Evolutionary conservation across 2,329 filamentous ascomycete genomes (phyloP), one percentile per base, ranked within the genome.

Genomic region (Xylariaceae sp.): DNA sequence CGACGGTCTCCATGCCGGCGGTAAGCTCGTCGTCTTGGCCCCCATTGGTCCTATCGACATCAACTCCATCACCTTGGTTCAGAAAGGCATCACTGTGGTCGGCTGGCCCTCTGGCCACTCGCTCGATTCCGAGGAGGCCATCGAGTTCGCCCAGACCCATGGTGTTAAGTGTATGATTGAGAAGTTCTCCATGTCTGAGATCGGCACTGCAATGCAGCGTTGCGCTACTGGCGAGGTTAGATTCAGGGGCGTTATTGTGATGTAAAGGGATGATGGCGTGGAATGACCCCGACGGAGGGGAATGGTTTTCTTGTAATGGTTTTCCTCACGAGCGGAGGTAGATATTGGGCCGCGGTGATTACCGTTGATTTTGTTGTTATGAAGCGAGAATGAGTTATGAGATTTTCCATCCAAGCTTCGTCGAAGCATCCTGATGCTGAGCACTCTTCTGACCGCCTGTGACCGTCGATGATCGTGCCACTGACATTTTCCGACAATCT

Each of bases 11-110:
- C 60, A 62, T 2, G 44, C 64, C 45, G 18, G 62, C 8, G 65
- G 66, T 34, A 68, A 66, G 52, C 49, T 67, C 9, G 42, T 68
- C 2, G 52, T 67, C 1, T 50, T 67, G 2, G 58, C 58, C 15
- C 15, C 66, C 1, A 59, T 63, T 4, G 65, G 62, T 13, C 42
- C 55, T 4, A 50, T 64, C 18, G 51, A 57, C 2, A 17, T 65
- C 2, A 57, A 56, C 35, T 51, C 61, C 9, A 34, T 3, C 3
- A 54, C 39, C 3, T 63, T 68, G 64, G 8, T 66, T 2, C 50
- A 35, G 34, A 39, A 52, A 3, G 66, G 62, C 5, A 52, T 60
- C 23, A 64, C 63, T 39, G 60, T 68, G 1, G 60, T 64, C 10
- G 52, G 50, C 6, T 64, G 63, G 61, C 66, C 66, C 1, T 48